Percentiles rank a stretch among this genome's conserved stretches.
phyloP scores from a whole-genome alignment of 495 filamentous ascomycete species.

The Trichoderma orchidacearum region DNA sequence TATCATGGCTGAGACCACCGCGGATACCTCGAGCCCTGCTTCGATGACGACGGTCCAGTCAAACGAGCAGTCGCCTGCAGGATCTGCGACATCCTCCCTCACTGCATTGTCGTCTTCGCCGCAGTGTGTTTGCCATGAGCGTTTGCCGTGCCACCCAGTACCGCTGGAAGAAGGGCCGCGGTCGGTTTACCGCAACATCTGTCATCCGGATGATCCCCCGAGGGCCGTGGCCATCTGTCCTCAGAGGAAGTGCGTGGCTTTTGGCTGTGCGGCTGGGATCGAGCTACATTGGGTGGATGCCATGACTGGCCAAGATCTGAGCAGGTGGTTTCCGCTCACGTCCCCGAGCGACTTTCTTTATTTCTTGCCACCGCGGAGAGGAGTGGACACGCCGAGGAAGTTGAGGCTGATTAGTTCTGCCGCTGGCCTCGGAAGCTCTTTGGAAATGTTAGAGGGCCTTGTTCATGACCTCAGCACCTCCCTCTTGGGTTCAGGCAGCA shows the following conservation, averaged over 20 bases:
- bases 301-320: slow-evolving; percentile 41
- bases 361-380: slow-evolving; percentile 46
- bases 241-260: slow-evolving; percentile 53
- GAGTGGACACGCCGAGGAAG: slow-evolving; percentile 38
- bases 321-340: slow-evolving; percentile 52
- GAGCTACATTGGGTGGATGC: slow-evolving; percentile 64
- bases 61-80: background rate
- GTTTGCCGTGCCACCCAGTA: slow-evolving; percentile 3
- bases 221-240: slow-evolving; percentile 57
- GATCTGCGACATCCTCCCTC: background rate
- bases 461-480: background rate
- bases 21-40: background rate
- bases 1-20: slow-evolving; percentile 11
- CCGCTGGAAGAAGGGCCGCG: slow-evolving; percentile 15
- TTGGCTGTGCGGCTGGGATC: slow-evolving; percentile 53
- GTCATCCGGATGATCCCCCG: slow-evolving; percentile 51
- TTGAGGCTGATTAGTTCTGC: slow-evolving; percentile 46
- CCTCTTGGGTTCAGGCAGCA: slow-evolving; percentile 10
- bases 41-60: background rate
- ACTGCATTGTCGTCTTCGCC: background rate
- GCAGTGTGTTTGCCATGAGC: background rate
- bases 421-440: slow-evolving; percentile 1
- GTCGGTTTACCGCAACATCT: slow-evolving; percentile 44
- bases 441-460: background rate
- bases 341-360: slow-evolving; percentile 53